Evolutionary conservation across 495 filamentous ascomycete genomes (phyloP).

Genomic region (Lichina pygmaea): DNA sequence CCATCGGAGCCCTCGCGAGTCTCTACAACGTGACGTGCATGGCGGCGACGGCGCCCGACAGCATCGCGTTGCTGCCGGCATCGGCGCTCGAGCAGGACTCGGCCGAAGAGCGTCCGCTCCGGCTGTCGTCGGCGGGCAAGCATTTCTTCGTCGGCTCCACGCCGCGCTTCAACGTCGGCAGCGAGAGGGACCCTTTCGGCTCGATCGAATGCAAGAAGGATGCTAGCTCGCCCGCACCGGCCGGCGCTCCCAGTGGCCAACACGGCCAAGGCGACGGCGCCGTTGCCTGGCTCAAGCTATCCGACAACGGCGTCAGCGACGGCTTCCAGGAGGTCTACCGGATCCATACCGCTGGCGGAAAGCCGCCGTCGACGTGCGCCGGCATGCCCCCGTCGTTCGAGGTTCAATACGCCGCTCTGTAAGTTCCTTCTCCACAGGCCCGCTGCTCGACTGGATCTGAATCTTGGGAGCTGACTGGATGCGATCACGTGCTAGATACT

Average conservation of each 20-base stretch:
- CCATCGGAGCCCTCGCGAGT: constrained; percentile 35
- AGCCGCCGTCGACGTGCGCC: constrained; percentile 19
- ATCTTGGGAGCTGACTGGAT: no score
- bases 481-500: no score
- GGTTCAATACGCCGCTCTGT: constrained; percentile 40
- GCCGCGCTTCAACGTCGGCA: constrained; percentile 31
- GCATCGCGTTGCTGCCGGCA: constrained; percentile 19
- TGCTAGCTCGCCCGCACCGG: constrained; percentile 22
- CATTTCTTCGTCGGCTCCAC: constrained; percentile 34
- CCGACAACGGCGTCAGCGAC: constrained; percentile 13
- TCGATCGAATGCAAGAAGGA: constrained; percentile 18
- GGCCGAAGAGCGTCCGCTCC: constrained; percentile 9
- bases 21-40: constrained; percentile 18
- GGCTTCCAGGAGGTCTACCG: constrained; percentile 33
- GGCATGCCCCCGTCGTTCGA: constrained; percentile 11
- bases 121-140: constrained; percentile 22
- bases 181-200: constrained; percentile 11
- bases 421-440: constrained; percentile 8
- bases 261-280: constrained; percentile 16
- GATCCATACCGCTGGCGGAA: constrained; percentile 38
- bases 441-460: no score
- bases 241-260: constrained; percentile 16
- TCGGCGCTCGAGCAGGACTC: constrained; percentile 14
- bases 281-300: constrained; percentile 38
- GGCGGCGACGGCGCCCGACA: constrained; percentile 12